phyloP scores from a whole-genome alignment of 1,284 basidiomycete species.

The Flammula alnicola region DNA sequence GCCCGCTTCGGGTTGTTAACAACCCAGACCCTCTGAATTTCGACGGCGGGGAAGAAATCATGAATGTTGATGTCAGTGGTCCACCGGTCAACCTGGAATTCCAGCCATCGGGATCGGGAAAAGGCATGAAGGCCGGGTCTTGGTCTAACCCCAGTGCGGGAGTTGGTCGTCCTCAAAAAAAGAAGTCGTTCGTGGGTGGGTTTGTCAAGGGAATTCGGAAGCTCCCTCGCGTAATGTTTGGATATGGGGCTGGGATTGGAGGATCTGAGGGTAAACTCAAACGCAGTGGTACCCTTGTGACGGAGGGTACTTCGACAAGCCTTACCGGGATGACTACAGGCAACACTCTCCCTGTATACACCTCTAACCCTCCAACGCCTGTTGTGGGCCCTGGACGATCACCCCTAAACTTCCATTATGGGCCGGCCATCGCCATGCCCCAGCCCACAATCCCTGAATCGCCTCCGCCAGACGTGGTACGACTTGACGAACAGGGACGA shows the following conservation, averaged over 20 bases:
- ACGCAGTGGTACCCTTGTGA: slow-evolving; percentile 22
- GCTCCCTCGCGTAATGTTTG: slow-evolving; percentile 36
- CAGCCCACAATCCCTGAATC: slow-evolving; percentile 24
- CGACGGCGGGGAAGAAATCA: slow-evolving; percentile 10
- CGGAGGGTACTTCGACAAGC: slow-evolving; percentile 27
- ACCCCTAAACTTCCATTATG: slow-evolving; percentile 21
- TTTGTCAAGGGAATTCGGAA: slow-evolving; percentile 40
- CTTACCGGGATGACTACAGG: slow-evolving; percentile 33
- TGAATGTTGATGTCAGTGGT: too few relatives aligned
- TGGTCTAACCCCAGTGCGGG: slow-evolving; percentile 13
- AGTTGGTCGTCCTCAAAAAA: slow-evolving; percentile 17
- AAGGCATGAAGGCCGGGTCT: slow-evolving; percentile 9
- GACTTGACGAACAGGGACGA: slow-evolving; percentile 15
- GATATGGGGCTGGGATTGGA: slow-evolving; percentile 26
- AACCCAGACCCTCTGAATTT: slow-evolving; percentile 8
- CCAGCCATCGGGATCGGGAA: slow-evolving; percentile 3
- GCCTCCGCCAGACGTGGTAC: slow-evolving; percentile 21
- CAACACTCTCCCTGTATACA: slow-evolving; percentile 39
- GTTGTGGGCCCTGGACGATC: slow-evolving; percentile 20
- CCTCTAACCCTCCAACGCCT: slow-evolving; percentile 36
- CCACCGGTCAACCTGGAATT: too few relatives aligned
- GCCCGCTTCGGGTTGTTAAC: slow-evolving; percentile 15
- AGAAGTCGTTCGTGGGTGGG: slow-evolving; percentile 38
- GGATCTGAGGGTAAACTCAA: slow-evolving; percentile 26
- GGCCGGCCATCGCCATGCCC: slow-evolving; percentile 25